Evolutionary conservation across 2,329 filamentous ascomycete species (phyloP).

Genomic region (Plectosphaerella sp.): DNA sequence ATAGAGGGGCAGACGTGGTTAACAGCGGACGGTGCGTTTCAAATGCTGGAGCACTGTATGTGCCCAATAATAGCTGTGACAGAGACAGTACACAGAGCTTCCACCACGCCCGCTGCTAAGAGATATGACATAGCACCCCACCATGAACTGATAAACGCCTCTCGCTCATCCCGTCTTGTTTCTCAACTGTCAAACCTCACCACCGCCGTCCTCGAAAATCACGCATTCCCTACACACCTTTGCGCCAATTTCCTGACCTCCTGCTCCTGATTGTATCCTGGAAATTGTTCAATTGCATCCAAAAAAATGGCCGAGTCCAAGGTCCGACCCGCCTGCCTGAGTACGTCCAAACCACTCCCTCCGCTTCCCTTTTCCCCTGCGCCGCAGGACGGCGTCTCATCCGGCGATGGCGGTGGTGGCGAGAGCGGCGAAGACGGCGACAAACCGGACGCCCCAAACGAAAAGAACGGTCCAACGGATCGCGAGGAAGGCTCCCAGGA

Average conservation of each 20-base stretch:
- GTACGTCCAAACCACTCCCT: slow-evolving; percentile 40
- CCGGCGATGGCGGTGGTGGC: slow-evolving; percentile 1
- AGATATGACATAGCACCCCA: slow-evolving; percentile 2
- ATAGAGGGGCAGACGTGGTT: slow-evolving; percentile 10
- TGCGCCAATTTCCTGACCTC: background rate
- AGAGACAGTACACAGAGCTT: background rate
- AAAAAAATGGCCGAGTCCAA: slow-evolving; percentile 48
- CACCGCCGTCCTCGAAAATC: slow-evolving; percentile 22
- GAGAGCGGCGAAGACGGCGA: background rate
- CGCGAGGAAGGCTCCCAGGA: background rate
- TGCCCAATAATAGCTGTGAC: background rate
- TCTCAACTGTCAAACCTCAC: slow-evolving; percentile 17
- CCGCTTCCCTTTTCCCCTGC: slow-evolving; percentile 18
- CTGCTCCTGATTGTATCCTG: background rate
- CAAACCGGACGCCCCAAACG: too few species aligned
- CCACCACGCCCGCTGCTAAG: background rate
- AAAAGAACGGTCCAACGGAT: background rate
- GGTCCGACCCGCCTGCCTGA: slow-evolving; percentile 46
- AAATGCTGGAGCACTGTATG: background rate
- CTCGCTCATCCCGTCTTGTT: background rate
- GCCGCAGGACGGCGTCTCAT: slow-evolving; percentile 8
- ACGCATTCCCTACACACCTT: slow-evolving; percentile 17
- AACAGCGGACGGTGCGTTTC: background rate
- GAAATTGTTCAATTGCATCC: slow-evolving; percentile 7
- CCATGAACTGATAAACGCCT: slow-evolving; percentile 3